Percentiles rank a stretch among this genome's conserved stretches.
phyloP scores from a whole-genome alignment of 768 basidiomycete genomes.

The Boletellus sp. region DNA sequence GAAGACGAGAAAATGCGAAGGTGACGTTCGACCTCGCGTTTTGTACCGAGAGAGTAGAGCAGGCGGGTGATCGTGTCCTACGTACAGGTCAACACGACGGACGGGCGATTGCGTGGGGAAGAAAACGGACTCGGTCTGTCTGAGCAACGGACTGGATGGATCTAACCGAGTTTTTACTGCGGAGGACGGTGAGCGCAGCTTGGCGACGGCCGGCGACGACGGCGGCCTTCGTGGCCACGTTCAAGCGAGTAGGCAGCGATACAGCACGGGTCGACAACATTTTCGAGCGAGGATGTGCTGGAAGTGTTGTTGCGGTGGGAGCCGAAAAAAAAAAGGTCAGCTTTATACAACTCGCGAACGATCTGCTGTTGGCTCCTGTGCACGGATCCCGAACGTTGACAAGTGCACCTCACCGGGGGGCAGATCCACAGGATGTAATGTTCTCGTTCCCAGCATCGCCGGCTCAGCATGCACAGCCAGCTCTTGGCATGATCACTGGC shows the following conservation, averaged over 20 bases:
- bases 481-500: no score
- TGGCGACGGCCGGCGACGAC: slow-evolving; percentile 43
- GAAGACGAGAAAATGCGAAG: slow-evolving; percentile 97
- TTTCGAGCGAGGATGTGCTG: background rate
- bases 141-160: slow-evolving; percentile 62
- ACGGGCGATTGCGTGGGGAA: background rate
- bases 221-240: slow-evolving; percentile 42
- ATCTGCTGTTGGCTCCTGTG: slow-evolving; percentile 23
- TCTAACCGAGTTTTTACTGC: slow-evolving; percentile 37
- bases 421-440: background rate
- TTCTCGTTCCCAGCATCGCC: no score
- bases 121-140: slow-evolving; percentile 61
- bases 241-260: slow-evolving; percentile 24
- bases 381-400: background rate
- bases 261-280: slow-evolving; percentile 33
- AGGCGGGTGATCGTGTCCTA: slow-evolving; percentile 97
- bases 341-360: background rate
- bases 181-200: slow-evolving; percentile 38
- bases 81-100: background rate
- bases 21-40: slow-evolving; percentile 97
- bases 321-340: background rate
- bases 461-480: no score
- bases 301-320: slow-evolving; percentile 3
- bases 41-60: slow-evolving; percentile 94
- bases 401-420: no score